Percentiles rank a stretch among this genome's conserved stretches.
Conservation (phyloP, 345 rosid genomes). For the Ceriops zippeliana region DNA sequence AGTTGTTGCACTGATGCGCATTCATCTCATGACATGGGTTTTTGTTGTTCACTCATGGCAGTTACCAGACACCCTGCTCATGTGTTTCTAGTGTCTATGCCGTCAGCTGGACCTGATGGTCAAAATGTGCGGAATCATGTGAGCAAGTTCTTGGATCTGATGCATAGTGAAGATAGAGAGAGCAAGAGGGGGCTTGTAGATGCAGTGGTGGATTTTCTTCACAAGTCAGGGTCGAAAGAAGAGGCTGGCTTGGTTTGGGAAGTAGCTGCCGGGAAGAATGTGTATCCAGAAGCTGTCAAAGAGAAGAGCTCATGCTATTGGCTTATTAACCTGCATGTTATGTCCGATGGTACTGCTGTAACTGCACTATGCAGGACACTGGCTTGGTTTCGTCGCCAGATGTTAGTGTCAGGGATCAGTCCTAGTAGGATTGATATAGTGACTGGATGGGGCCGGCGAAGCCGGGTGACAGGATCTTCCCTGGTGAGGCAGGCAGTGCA, state of each 20-base stretch:
- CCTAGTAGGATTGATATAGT: conserved; percentile 84
- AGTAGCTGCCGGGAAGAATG: conserved; percentile 75
- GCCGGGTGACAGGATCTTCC: conserved; percentile 86
- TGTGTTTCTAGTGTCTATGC: conserved; percentile 67
- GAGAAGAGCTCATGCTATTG: conserved; percentile 78
- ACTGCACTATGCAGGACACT: conserved; percentile 80
- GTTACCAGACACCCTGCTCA: conserved; percentile 84
- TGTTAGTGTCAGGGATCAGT: conserved; percentile 58
- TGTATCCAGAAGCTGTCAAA: conserved; percentile 75
- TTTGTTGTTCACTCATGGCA: conserved; percentile 72
- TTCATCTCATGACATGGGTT: conserved; percentile 64
- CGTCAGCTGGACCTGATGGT: conserved; percentile 83
- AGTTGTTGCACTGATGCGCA: conserved; percentile 83
- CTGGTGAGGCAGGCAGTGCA: conserved; percentile 76
- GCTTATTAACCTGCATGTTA: conserved; percentile 92
- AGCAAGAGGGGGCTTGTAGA: conserved; percentile 95
- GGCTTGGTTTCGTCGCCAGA: conserved; percentile 79
- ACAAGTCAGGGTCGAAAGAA: conserved; percentile 87
- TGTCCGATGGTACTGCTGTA: conserved; percentile 94
- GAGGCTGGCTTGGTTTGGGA: conserved; percentile 96
- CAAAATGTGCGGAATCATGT: conserved; percentile 77
- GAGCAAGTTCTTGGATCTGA: conserved; percentile 67
- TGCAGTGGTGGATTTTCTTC: conserved; percentile 83
- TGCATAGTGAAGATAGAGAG: conserved; percentile 96
- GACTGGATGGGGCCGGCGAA: conserved; percentile 93